Base-by-base conservation (phyloP, 2,329 filamentous ascomycete species). In the Herpotrichia juniperi region DNA sequence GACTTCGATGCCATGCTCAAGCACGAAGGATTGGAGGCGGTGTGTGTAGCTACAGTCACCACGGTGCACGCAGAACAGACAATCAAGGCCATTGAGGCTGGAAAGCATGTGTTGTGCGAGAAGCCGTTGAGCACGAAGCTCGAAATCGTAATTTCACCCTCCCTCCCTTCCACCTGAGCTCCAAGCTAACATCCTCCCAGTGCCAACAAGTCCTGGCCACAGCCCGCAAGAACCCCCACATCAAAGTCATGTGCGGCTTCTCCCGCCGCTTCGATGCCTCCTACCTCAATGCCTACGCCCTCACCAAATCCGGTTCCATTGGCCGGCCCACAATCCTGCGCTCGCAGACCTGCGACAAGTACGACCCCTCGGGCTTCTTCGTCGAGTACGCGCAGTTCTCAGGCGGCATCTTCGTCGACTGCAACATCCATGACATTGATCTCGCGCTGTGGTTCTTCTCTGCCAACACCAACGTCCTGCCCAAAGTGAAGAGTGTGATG, bases 331-430 rank as follows among this genome's bases (percentile, higher is more conserved):
- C 81, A 8, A 77, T 89, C 37, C 77, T 89, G 60, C 83, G 85
- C 58, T 83, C 79, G 40, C 86, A 89, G 70, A 89, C 86, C 0
- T 87, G 85, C 71, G 86, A 89, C 72, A 87, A 84, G 67, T 79
- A 83, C 50, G 84, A 88, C 53, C 83, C 85, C 0, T 79, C 78
- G 0, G 86, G 86, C 40, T 89, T 88, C 78, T 89, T 88, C 68
- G 85, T 89, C 48, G 77, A 80, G 19, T 89, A 89, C 71, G 84
- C 87, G 11, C 77, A 85, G 60, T 86, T 83, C 72, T 82, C 78
- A 1, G 87, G 87, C 28, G 86, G 86, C 19, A 87, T 89, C 66
- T 89, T 89, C 61, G 87, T 89, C 51, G 87, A 89, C 75, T 87
- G 84, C 74, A 84, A 83, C 46, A 84, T 89, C 63, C 87, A 89